These are phyloP conservation scores for Gracilaria domingensis DNA, from an alignment of 23 red algal species.

Conservation along the genomic window DNA sequence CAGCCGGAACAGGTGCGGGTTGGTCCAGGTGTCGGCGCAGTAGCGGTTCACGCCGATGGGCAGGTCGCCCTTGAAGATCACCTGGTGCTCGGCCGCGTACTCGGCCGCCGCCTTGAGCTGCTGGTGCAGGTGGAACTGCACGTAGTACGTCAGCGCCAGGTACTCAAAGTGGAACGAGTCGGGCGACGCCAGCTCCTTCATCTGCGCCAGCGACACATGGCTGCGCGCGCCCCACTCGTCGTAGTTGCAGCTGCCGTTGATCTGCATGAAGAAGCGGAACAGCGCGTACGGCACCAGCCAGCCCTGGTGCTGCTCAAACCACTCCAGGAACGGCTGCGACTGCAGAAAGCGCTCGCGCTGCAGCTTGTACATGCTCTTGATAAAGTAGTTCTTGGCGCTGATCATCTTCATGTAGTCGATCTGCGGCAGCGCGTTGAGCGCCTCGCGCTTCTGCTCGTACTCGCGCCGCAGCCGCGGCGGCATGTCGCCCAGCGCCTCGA, in stretches of 20 bases:
- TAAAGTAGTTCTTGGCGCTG: conserved; percentile 74
- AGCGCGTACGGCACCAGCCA: conserved; percentile 94
- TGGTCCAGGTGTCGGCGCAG: conserved; percentile 91
- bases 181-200: conserved; percentile 65
- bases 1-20: conserved; percentile 93
- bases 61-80: conserved; percentile 94
- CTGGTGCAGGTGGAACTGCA: conserved; percentile 93
- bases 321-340: conserved; percentile 65
- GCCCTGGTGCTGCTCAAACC: conserved; percentile 77
- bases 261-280: conserved; percentile 81
- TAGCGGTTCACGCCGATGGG: conserved; percentile 96
- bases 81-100: conserved; percentile 71
- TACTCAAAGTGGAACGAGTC: conserved; percentile 90
- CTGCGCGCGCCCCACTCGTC: conserved; percentile 79
- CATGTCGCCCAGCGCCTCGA: conserved; percentile 67
- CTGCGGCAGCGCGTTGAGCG: conserved; percentile 65
- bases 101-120: conserved; percentile 85
- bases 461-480: conserved; percentile 39
- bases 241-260: conserved; percentile 72
- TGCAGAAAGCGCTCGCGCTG: conserved; percentile 79
- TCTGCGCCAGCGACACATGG: conserved; percentile 38
- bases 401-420: conserved; percentile 87
- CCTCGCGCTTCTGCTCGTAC: conserved; percentile 45
- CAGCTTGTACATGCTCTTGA: conserved; percentile 69
- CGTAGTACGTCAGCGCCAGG: conserved; percentile 81